Evolutionary conservation across 139 green algal genomes (phyloP).

Genomic region (Chlamydomonas eustigma): DNA sequence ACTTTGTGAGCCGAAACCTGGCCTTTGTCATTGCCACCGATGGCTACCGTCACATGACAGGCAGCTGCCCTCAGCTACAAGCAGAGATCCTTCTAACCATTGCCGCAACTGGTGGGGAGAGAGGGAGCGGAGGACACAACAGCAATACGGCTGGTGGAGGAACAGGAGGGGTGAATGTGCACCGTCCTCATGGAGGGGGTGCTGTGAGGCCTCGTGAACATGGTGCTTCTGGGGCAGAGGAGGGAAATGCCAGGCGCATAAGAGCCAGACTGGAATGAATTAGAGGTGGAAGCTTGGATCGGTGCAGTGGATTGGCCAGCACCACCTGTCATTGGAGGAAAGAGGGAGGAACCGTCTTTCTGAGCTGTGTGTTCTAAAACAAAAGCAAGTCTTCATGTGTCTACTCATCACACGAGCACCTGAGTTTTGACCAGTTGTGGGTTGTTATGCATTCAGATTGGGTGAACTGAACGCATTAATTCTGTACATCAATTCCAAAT

Average conservation of each 20-base stretch:
- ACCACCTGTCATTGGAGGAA: too few species aligned
- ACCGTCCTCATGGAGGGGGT: not conserved
- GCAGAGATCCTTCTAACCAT: conserved; percentile 57
- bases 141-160: not conserved
- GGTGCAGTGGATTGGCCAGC: too few species aligned
- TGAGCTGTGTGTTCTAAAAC: too few species aligned
- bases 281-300: too few species aligned
- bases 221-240: not conserved
- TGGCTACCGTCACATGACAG: conserved; percentile 90
- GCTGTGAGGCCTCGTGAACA: conserved; percentile 8
- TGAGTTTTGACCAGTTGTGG: too few species aligned
- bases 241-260: conserved; percentile 25
- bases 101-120: conserved; percentile 17
- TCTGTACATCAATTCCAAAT: too few species aligned
- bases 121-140: not conserved
- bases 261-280: conserved; percentile 27
- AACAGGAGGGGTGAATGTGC: not conserved
- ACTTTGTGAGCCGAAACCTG: conserved; percentile 88
- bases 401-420: too few species aligned
- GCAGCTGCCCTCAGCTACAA: conserved; percentile 85
- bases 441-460: too few species aligned
- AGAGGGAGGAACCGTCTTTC: too few species aligned
- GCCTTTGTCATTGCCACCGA: conserved; percentile 85
- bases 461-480: too few species aligned
- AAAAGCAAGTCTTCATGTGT: too few species aligned